Percentiles rank a stretch among this genome's conserved stretches.
phyloP scores from a whole-genome alignment of 257 asterid genomes.

The Lycium barbarum region DNA sequence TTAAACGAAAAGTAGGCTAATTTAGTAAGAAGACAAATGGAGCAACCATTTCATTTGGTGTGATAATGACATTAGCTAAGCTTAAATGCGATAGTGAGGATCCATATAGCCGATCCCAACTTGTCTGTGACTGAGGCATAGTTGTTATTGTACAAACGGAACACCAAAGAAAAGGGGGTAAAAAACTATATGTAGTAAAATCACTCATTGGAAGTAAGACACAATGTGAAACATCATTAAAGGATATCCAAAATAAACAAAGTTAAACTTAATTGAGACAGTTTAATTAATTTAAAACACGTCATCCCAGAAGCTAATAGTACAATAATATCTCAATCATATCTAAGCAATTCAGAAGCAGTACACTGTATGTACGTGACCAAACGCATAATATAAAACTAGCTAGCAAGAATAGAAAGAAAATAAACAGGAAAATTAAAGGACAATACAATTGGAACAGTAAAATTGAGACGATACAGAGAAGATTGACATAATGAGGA shows the following conservation, averaged over 20 bases:
- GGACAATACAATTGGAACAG: background rate
- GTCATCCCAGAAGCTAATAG: background rate
- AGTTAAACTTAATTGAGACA: background rate
- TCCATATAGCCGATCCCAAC: no score
- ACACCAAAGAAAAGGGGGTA: background rate
- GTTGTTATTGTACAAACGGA: background rate
- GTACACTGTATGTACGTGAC: background rate
- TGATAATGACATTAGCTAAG: no score
- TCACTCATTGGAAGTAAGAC: background rate
- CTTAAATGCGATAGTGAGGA: no score
- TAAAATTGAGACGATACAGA: background rate
- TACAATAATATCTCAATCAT: background rate
- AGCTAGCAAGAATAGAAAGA: background rate
- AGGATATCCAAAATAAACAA: background rate
- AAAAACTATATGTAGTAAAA: background rate
- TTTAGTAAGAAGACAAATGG: background rate
- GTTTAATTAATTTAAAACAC: background rate
- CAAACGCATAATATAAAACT: background rate
- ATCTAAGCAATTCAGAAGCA: background rate
- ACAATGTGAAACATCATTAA: background rate
- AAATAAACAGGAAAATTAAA: background rate
- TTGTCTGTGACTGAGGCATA: no score
- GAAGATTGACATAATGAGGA: conserved; percentile 1
- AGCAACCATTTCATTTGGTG: no score
- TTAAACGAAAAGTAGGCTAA: background rate